Percentiles rank a stretch among this genome's conserved stretches.
Conservation (phyloP, 495 filamentous ascomycete genomes). For the Aspergillus egyptiacus region DNA sequence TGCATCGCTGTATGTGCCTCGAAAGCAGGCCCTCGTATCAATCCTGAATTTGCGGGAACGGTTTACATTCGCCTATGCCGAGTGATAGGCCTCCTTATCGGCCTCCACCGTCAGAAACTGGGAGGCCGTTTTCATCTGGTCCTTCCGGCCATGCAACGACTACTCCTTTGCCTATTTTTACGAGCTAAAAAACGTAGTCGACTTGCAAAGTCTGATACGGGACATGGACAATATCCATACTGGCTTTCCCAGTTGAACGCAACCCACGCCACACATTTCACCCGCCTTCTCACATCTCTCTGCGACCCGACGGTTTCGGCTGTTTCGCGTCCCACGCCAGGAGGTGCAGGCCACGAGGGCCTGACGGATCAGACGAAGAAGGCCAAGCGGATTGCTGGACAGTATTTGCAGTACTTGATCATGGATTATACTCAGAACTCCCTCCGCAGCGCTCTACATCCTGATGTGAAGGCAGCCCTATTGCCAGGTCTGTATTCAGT, state of each 20-base stretch:
- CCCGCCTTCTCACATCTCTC: conserved; percentile 67
- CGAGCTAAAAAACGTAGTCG: conserved; percentile 43
- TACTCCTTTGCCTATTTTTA: conserved; percentile 59
- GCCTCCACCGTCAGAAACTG: conserved; percentile 58
- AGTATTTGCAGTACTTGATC: conserved; percentile 67
- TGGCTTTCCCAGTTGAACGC: conserved; percentile 44
- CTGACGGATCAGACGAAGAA: conserved; percentile 72
- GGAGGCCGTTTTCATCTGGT: conserved; percentile 68
- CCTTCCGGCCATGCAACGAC: conserved; percentile 52
- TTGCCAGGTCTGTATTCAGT: conserved; percentile 66
- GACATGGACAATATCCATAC: conserved; percentile 27
- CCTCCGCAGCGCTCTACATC: conserved; percentile 48
- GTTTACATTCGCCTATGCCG: conserved; percentile 59
- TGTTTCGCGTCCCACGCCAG: conserved; percentile 46
- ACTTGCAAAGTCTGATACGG: conserved; percentile 27
- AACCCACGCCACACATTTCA: conserved; percentile 55
- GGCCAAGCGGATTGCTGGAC: conserved; percentile 67
- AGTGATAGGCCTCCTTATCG: conserved; percentile 49
- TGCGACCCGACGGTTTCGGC: conserved; percentile 74
- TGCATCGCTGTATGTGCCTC: conserved; percentile 51
- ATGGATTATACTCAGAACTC: conserved; percentile 65
- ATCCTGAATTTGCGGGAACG: conserved; percentile 37
- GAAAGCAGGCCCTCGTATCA: conserved; percentile 31
- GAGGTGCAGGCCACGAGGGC: conserved; percentile 30
- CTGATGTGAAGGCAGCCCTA: conserved; percentile 61